Percentiles rank a stretch among this genome's conserved stretches.
These are phyloP conservation scores for Wickerhamomyces kurtzmanii DNA, from an alignment of 805 yeast species.

Conservation along the genomic window DNA sequence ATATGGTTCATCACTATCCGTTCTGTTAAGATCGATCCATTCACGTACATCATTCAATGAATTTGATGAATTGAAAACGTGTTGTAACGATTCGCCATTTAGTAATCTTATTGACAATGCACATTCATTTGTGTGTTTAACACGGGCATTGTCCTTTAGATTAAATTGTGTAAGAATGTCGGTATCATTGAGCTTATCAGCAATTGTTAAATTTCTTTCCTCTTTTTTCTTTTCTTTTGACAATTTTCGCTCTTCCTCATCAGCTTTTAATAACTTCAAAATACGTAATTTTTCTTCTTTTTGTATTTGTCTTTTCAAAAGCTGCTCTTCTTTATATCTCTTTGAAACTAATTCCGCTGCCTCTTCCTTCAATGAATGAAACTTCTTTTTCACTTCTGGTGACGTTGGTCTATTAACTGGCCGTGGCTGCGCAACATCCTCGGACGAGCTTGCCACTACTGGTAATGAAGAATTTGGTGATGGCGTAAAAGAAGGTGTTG, in stretches of 20 bases:
- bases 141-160: conserved; percentile 11
- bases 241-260: conserved; percentile 37
- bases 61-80: conserved; percentile 33
- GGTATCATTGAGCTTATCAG: conserved; percentile 16
- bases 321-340: conserved; percentile 27
- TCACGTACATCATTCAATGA: conserved; percentile 49
- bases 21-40: conserved; percentile 46
- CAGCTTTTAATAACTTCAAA: conserved; percentile 39
- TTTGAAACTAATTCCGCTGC: conserved; percentile 27
- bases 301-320: conserved; percentile 24
- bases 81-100: conserved; percentile 51
- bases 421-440: conserved; percentile 6
- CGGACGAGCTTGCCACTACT: conserved; percentile 2
- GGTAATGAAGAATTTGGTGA: conserved; percentile 3
- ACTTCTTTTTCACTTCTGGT: conserved; percentile 2
- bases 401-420: conserved; percentile 5
- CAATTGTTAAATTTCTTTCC: conserved; percentile 11
- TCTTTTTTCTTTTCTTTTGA: conserved; percentile 11
- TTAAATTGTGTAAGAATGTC: conserved; percentile 11
- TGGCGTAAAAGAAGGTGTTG: conserved; percentile 4
- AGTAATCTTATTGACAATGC: conserved; percentile 51
- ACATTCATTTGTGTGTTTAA: conserved; percentile 17
- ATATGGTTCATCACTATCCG: conserved; percentile 34
- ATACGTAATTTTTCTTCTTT: conserved; percentile 47
- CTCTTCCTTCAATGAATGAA: conserved; percentile 27